phyloP scores from a whole-genome alignment of 2,329 filamentous ascomycete species.

The Tricladium varicosporioides region DNA sequence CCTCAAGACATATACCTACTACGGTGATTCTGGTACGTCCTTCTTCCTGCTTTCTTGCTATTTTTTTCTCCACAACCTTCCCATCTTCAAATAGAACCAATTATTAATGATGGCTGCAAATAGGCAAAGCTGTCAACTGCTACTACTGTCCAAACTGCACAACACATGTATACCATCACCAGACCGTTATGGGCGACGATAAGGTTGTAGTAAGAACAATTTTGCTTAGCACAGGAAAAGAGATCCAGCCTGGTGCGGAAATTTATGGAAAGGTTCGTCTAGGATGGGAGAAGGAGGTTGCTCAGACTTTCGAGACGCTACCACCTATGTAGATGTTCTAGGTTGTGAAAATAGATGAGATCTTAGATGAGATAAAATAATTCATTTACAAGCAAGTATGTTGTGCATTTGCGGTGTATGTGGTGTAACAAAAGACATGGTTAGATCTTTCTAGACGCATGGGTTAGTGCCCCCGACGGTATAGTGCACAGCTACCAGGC shows the following conservation, averaged over 20 bases:
- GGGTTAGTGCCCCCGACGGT: too few species aligned
- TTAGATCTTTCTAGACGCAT: too few species aligned
- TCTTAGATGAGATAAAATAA: too few species aligned
- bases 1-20: conserved; percentile 52
- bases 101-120: not conserved
- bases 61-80: too few species aligned
- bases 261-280: conserved; percentile 53
- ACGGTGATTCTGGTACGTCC: conserved; percentile 48
- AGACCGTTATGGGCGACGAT: conserved; percentile 50
- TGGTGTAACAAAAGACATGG: too few species aligned
- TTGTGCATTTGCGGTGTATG: too few species aligned
- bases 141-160: conserved; percentile 58
- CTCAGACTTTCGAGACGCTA: conserved; percentile 43
- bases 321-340: conserved; percentile 35
- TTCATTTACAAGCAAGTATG: too few species aligned
- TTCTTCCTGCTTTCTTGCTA: not conserved
- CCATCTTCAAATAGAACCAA: not conserved
- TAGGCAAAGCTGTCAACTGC: conserved; percentile 53
- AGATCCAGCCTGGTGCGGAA: conserved; percentile 49
- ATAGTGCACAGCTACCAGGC: too few species aligned
- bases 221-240: conserved; percentile 44
- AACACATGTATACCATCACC: conserved; percentile 51
- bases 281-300: conserved; percentile 51
- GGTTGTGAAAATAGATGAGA: too few species aligned
- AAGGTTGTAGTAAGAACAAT: conserved; percentile 52